Evolutionary conservation across 2,329 filamentous ascomycete genomes (phyloP).

Genomic region (Fusarium vanettenii): DNA sequence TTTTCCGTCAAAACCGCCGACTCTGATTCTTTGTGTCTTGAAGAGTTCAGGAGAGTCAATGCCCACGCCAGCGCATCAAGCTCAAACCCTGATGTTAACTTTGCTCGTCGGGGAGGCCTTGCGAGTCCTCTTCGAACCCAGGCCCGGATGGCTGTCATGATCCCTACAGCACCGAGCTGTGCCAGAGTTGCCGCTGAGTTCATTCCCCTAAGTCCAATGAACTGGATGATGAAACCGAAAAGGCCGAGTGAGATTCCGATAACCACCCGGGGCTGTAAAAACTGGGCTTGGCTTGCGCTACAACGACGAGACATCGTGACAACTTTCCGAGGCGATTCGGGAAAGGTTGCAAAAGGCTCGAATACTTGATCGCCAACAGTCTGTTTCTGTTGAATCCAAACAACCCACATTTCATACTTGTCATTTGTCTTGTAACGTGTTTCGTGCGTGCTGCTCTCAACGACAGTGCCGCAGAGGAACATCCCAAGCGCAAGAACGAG

Average conservation of each 20-base stretch:
- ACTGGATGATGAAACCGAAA: neutral
- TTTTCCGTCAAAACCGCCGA: too few species aligned
- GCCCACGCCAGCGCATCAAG: slow-evolving; percentile 3
- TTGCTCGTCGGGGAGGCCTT: rapidly evolving
- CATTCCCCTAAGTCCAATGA: slow-evolving; percentile 13
- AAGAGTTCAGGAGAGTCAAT: neutral
- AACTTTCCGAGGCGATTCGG: rapidly evolving
- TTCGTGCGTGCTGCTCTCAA: neutral
- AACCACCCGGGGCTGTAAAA: too few species aligned
- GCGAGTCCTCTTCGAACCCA: neutral
- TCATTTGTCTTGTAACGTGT: neutral
- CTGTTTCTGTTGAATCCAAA: slow-evolving; percentile 47
- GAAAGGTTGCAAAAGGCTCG: slow-evolving; percentile 34
- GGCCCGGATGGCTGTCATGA: neutral
- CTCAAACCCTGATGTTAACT: neutral
- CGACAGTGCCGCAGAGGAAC: neutral
- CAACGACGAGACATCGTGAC: neutral
- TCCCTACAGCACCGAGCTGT: neutral
- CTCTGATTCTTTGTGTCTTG: too few species aligned
- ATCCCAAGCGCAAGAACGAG: neutral
- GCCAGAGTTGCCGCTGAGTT: slow-evolving; percentile 3
- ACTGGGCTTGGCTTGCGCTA: too few species aligned
- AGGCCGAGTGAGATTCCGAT: too few species aligned
- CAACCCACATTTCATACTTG: slow-evolving; percentile 12
- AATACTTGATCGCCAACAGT: slow-evolving; percentile 46